These are phyloP conservation scores for Talaromyces piceae DNA, from an alignment of 2,329 filamentous ascomycete species.

Conservation along the genomic window DNA sequence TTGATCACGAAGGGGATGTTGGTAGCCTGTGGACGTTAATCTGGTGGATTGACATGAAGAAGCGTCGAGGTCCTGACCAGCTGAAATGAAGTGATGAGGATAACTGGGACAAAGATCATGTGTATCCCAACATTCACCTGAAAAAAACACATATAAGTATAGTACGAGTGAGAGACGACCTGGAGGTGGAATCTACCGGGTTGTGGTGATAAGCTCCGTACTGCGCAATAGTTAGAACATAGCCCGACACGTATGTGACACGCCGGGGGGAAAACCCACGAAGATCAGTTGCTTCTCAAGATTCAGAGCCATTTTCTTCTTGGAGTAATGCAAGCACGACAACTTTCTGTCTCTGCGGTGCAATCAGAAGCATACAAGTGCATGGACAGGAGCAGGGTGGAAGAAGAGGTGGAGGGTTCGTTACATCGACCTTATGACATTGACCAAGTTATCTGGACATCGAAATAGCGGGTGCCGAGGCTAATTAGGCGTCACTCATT, in stretches of 20 bases:
- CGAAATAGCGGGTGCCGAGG: not conserved
- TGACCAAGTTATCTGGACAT: not conserved
- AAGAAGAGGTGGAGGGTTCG: not conserved
- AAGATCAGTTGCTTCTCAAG: constrained; percentile 61
- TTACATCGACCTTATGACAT: not conserved
- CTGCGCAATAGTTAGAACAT: constrained; percentile 29
- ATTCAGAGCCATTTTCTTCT: constrained; percentile 42
- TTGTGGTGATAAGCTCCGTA: constrained; percentile 62
- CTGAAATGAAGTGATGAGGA: constrained; percentile 53
- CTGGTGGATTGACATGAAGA: constrained; percentile 2
- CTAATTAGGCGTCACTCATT: not conserved
- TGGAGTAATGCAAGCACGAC: not conserved
- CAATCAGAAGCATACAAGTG: not conserved
- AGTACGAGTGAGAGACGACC: not conserved
- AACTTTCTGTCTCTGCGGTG: not conserved
- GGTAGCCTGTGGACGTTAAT: constrained; percentile 40
- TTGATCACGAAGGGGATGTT: constrained; percentile 48
- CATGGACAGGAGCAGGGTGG: not conserved
- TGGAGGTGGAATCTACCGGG: constrained; percentile 39
- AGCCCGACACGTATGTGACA: not conserved
- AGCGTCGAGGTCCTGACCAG: constrained; percentile 41
- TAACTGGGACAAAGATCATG: constrained; percentile 55
- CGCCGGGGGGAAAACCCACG: constrained; percentile 42
- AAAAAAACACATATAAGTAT: not conserved
- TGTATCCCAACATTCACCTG: constrained; percentile 60